A percentile compares a stretch with the other conserved stretches of the same genome.
Conservation (phyloP, 176 grass and related monocot species). For the Aegilops longissima region DNA sequence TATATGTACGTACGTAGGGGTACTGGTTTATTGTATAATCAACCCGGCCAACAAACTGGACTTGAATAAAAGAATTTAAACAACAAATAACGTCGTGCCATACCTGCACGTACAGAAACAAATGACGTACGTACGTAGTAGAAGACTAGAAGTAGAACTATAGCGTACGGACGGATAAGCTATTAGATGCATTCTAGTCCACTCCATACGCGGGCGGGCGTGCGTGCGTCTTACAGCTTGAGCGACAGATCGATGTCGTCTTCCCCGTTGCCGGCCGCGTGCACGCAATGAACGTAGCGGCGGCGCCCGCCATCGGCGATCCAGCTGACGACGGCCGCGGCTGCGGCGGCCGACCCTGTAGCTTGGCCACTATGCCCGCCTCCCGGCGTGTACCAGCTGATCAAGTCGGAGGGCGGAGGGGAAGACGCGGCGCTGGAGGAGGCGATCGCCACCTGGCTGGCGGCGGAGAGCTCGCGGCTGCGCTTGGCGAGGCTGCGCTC, state of each 20-base stretch:
- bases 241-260: conserved; percentile 55
- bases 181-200: not conserved
- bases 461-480: conserved; percentile 51
- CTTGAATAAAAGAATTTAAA: not conserved
- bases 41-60: not conserved
- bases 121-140: not conserved
- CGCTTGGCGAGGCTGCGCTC: conserved; percentile 65
- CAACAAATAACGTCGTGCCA: not conserved
- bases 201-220: not conserved
- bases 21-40: not conserved
- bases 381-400: conserved; percentile 16
- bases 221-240: conserved; percentile 40
- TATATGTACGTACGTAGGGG: too few species aligned
- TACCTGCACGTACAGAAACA: not conserved
- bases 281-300: conserved; percentile 15
- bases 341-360: not conserved
- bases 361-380: not conserved
- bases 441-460: not conserved
- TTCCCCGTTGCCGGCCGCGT: conserved; percentile 7
- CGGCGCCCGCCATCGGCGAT: conserved; percentile 39
- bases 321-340: conserved; percentile 52
- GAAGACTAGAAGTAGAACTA: not conserved
- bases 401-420: conserved; percentile 5
- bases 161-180: not conserved
- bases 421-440: not conserved